Evolutionary conservation across 106 monocot genomes (phyloP).

Genomic region (Dendrobium nobile): DNA sequence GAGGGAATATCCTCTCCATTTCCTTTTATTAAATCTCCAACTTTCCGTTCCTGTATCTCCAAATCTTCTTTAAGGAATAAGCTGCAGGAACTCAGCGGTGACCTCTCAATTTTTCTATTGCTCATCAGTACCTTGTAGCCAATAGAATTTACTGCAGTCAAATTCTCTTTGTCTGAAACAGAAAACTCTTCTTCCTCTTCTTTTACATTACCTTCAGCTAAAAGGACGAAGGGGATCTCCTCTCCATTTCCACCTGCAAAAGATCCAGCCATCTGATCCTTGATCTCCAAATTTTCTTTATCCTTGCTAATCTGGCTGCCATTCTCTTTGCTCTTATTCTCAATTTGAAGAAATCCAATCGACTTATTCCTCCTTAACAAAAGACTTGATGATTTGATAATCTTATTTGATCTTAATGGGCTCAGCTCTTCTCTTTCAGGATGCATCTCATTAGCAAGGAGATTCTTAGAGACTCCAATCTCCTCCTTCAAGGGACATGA

Average conservation of each 20-base stretch:
- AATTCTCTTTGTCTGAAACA: conserved; percentile 17
- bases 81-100: conserved; percentile 3
- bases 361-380: conserved; percentile 53
- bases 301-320: background rate
- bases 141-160: conserved; percentile 10
- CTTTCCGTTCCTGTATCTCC: background rate
- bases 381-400: conserved; percentile 23
- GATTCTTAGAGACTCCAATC: conserved; percentile 2
- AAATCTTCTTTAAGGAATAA: background rate
- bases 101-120: background rate
- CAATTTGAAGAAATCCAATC: conserved; percentile 28
- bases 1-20: conserved; percentile 15
- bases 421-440: background rate
- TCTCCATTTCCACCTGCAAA: background rate
- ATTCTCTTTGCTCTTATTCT: conserved; percentile 16
- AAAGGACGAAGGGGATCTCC: conserved; percentile 14
- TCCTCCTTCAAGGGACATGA: background rate
- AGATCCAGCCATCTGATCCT: background rate
- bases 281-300: background rate
- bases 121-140: background rate
- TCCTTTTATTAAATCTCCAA: background rate
- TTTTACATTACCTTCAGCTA: conserved; percentile 10
- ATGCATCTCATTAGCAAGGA: conserved; percentile 4
- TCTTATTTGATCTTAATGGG: conserved; percentile 13
- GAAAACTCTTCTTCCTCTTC: conserved; percentile 13